Evolutionary conservation across 805 yeast genomes (phyloP), one percentile per base, ranked within the genome.

Genomic region (Kregervanrija delftensis): DNA sequence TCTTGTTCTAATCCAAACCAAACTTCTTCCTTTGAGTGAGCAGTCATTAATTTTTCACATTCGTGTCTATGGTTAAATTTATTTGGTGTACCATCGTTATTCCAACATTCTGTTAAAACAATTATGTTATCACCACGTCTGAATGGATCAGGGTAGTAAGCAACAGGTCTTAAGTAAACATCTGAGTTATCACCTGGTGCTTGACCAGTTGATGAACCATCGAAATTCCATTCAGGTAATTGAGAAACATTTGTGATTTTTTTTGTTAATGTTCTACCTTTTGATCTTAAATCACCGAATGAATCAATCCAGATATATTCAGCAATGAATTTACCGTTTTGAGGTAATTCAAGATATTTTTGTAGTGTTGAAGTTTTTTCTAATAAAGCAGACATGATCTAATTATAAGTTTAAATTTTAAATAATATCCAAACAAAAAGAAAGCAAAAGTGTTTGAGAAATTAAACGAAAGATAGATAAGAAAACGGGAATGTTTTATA

Each of bases 1-100:
- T 93, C 99, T 76, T 93, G 99, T 74, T 93, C 99, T 60, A 93
- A 77, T 71, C 99, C 99, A 60, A 93, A 93, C 99, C 99, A 93
- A 59, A 88, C 82, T 56, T 77, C 76, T 69, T 86, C 87, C 53
- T 74, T 78, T 59, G 77, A 72, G 72, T 91, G 96, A 54, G 96
- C 96, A 63, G 80, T 80, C 91, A 93, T 86, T 61, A 93, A 79
- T 76, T 90, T 88, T 67, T 84, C 89, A 69, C 95, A 88, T 70
- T 88, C 96, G 68, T 86, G 93, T 78, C 99, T 87, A 79, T 88
- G 97, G 83, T 93, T 93, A 73, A 79, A 86, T 74, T 88, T 88
- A 86, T 93, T 93, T 73, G 99, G 98, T 52, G 97, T 90, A 64
- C 99, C 99, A 64, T 93, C 98, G 72, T 85, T 86, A 82, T 89